Base-by-base conservation (phyloP, 495 filamentous ascomycete genomes). In the Talaromyces proteolyticus region DNA sequence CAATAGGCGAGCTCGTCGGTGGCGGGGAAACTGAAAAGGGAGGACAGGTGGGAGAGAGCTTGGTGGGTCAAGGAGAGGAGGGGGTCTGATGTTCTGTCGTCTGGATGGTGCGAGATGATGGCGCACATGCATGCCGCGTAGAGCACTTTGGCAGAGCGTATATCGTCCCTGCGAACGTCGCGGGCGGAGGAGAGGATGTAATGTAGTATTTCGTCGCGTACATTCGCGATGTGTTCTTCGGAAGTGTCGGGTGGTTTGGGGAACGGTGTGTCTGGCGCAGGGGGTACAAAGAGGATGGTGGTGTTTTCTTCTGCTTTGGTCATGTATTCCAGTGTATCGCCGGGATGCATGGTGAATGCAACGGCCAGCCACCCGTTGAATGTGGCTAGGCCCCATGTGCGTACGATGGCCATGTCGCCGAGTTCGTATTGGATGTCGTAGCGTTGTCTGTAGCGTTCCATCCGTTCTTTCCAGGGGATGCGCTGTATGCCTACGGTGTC, bases 371-470 rank as follows among this genome's bases (percentile, higher is more conserved):
- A 55, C 29, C 68, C 66, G 12, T 61, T 57, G 17, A 66, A 56
- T 11, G 70, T 66, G n/a, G 73, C 63, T 0, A 80, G 51, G 12
- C 79, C 79, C 76, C 78, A 79, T n/a, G 69, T 59, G 49, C 73
- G 68, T 14, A 65, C 60, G 11, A 67, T 44, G 6, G 63, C 62
- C 41, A 75, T 52, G 12, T 68, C 73, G 8, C 68, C 69, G 17
- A 79, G 61, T 25, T 76, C 73, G 17, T 65, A 62, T 12, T 70
- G 61, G n/a, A 68, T 55, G 44, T 75, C 73, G 53, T 69, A 79
- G 47, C 59, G 58, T 14, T 73, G 69, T 6, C 63, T 56, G n/a
- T 61, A 49, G 5, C 63, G 58, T 8, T 67, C 63, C 12, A 72
- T 8, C 11, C 61, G 43, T 12, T 57, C 57, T 34, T 53, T 65